These are phyloP conservation scores for Penicillium antarcticum DNA, from an alignment of 495 filamentous ascomycete genomes.

Conservation along the genomic window DNA sequence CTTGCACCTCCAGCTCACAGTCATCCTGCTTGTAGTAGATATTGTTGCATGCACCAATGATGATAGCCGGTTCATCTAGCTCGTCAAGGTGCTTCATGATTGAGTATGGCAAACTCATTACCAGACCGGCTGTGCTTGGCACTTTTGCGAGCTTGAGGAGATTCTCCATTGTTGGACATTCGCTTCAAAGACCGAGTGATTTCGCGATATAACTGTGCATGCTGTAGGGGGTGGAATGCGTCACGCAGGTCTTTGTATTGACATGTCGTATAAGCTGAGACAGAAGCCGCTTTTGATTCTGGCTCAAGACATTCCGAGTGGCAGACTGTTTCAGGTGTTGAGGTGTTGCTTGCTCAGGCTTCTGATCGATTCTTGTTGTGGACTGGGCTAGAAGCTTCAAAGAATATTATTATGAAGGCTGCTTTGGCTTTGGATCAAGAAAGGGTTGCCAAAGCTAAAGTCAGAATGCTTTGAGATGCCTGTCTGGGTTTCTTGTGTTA, in stretches of 20 bases:
- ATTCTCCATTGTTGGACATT: slow-evolving; percentile 33
- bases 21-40: slow-evolving; percentile 54
- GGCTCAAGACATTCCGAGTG: slow-evolving; percentile 50
- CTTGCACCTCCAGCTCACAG: slow-evolving; percentile 62
- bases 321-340: slow-evolving; percentile 65
- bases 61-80: slow-evolving; percentile 53
- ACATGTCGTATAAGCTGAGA: slow-evolving; percentile 62
- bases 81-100: slow-evolving; percentile 60
- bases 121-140: slow-evolving; percentile 49
- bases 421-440: slow-evolving; percentile 9
- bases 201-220: slow-evolving; percentile 43
- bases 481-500: not conserved
- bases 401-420: slow-evolving; percentile 9
- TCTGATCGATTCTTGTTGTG: slow-evolving; percentile 71
- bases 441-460: not conserved
- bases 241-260: slow-evolving; percentile 31
- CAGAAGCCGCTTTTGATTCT: slow-evolving; percentile 56
- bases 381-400: slow-evolving; percentile 46
- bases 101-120: slow-evolving; percentile 64
- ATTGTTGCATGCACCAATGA: slow-evolving; percentile 66
- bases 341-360: slow-evolving; percentile 67
- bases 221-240: slow-evolving; percentile 40
- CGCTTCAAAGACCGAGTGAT: slow-evolving; percentile 33
- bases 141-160: slow-evolving; percentile 28
- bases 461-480: not conserved